Percentiles rank a stretch among this genome's conserved stretches.
phyloP scores from a whole-genome alignment of 108 stramenopile species.

The Cyclostephanos tholiformis region DNA sequence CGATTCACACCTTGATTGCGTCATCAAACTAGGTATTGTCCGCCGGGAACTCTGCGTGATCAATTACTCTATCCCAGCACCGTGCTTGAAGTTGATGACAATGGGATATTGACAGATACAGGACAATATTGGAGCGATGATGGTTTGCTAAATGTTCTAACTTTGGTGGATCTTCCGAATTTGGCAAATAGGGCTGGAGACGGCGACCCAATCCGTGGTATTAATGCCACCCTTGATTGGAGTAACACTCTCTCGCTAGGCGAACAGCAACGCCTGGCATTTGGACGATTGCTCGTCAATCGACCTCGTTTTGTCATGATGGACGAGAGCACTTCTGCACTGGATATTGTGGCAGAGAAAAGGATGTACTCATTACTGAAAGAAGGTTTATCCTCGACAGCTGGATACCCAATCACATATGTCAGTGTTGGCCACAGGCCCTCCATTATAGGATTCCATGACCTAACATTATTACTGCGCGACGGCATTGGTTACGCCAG shows the following conservation, averaged over 20 bases:
- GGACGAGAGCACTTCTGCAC: conserved; percentile 79
- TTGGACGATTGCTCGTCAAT: conserved; percentile 68
- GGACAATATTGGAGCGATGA: conserved; percentile 44
- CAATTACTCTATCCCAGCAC: conserved; percentile 78
- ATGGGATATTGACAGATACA: conserved; percentile 11
- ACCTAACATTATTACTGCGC: conserved; percentile 50
- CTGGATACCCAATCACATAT: conserved; percentile 41
- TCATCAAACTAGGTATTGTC: conserved; percentile 53
- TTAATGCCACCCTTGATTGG: conserved; percentile 67
- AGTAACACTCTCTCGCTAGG: conserved; percentile 69
- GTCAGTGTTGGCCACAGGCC: conserved; percentile 87
- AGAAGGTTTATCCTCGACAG: conserved; percentile 11
- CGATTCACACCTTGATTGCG: not conserved
- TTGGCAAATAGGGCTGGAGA: conserved; percentile 55
- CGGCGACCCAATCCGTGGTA: conserved; percentile 44
- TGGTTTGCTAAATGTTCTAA: conserved; percentile 41
- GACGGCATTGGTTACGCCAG: conserved; percentile 33
- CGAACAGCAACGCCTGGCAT: conserved; percentile 78
- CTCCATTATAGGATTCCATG: conserved; percentile 67
- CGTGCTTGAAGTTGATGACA: conserved; percentile 15
- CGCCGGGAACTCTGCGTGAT: conserved; percentile 78
- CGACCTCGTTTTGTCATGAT: conserved; percentile 67
- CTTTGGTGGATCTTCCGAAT: conserved; percentile 49
- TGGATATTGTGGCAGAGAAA: conserved; percentile 69
- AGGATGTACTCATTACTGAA: conserved; percentile 70